Evolutionary conservation across 2,329 filamentous ascomycete species (phyloP).

Genomic region (Cladosporium sp.): DNA sequence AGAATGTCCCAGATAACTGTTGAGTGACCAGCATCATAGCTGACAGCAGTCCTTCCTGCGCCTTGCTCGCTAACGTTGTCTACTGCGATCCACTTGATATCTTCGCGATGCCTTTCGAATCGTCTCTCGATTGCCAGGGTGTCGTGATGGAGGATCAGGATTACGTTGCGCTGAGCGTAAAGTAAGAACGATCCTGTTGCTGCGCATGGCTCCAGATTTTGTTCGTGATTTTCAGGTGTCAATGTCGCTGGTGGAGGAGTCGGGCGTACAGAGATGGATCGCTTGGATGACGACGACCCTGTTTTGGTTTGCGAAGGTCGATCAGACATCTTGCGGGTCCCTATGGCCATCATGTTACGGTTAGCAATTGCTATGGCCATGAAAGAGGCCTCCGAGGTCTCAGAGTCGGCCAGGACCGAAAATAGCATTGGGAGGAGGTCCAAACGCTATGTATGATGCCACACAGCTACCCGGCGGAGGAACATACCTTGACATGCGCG

Average conservation of each 20-base stretch:
- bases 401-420: constrained; percentile 19
- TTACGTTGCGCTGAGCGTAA: constrained; percentile 74
- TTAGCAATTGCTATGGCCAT: constrained; percentile 26
- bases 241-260: constrained; percentile 40
- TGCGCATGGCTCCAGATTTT: constrained; percentile 76
- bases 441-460: constrained; percentile 22
- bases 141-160: constrained; percentile 89
- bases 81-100: constrained; percentile 77
- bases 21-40: constrained; percentile 85
- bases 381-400: constrained; percentile 16
- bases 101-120: constrained; percentile 77
- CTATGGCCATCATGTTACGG: constrained; percentile 2
- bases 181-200: constrained; percentile 88
- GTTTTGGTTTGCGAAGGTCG: constrained; percentile 39
- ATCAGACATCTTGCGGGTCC: constrained; percentile 38
- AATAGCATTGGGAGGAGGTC: constrained; percentile 20
- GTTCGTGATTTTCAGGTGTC: constrained; percentile 43
- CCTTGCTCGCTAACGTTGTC: constrained; percentile 88
- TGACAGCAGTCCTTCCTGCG: constrained; percentile 79
- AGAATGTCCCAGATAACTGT: constrained; percentile 96
- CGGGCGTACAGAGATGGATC: constrained; percentile 28
- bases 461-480: constrained; percentile 1
- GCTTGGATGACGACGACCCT: constrained; percentile 31
- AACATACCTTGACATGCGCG: constrained; percentile 33
- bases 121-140: constrained; percentile 81